Conservation (phyloP, 129 eudicot species). For the Daucus carota region DNA sequence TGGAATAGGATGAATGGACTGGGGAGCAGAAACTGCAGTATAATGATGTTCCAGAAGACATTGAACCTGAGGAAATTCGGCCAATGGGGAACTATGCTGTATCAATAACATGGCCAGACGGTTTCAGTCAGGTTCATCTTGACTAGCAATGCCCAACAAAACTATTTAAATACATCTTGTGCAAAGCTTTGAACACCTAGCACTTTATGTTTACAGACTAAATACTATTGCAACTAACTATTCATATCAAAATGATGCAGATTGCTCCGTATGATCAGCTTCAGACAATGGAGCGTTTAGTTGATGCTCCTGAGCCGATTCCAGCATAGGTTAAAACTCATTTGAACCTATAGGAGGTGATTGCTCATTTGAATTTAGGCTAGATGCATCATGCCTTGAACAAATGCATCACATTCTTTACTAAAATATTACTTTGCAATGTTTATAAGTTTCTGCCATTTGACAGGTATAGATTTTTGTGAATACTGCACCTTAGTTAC, state of each 20-base stretch:
- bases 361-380: constrained; percentile 11
- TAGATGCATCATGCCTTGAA: background rate
- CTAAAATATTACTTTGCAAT: background rate
- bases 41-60: constrained; percentile 78
- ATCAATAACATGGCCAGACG: constrained; percentile 97
- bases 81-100: constrained; percentile 99
- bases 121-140: constrained; percentile 70
- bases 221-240: background rate
- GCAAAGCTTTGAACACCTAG: constrained; percentile 1
- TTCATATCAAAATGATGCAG: constrained; percentile 32
- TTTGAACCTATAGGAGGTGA: constrained; percentile 23
- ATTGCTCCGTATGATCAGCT: constrained; percentile 99
- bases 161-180: background rate
- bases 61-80: constrained; percentile 91
- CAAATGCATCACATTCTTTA: background rate
- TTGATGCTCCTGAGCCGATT: constrained; percentile 59
- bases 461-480: constrained; percentile 1
- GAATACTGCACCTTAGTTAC: constrained; percentile 2
- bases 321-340: constrained; percentile 34
- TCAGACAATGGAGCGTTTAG: constrained; percentile 82
- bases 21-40: constrained; percentile 87
- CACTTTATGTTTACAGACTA: background rate
- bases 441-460: background rate
- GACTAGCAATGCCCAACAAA: background rate
- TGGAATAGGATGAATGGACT: constrained; percentile 79